Evolutionary conservation across 768 basidiomycete species (phyloP).

Genomic region (Rhizopogon salebrosus): DNA sequence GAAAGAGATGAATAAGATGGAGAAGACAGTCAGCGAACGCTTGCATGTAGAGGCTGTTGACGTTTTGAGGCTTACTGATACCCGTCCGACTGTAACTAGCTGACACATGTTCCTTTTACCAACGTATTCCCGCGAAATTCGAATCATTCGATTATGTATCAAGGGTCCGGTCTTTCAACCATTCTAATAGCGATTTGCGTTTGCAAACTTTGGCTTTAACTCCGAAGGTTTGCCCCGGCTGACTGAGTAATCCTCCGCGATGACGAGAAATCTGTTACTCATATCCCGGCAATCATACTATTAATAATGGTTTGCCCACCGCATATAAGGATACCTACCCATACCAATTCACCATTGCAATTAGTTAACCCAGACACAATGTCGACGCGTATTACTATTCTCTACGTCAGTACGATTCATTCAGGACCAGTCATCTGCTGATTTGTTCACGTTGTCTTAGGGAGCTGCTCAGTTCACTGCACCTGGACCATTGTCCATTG

Average conservation of each 20-base stretch:
- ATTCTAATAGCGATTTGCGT: too few species aligned
- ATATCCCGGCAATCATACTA: too few species aligned
- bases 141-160: too few species aligned
- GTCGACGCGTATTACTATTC: neutral
- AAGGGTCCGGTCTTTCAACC: too few species aligned
- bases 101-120: too few species aligned
- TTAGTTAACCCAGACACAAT: neutral
- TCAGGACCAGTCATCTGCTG: neutral
- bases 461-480: conserved; percentile 14
- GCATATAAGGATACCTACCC: neutral
- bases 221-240: too few species aligned
- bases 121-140: too few species aligned
- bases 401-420: neutral
- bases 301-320: neutral
- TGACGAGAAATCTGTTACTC: neutral
- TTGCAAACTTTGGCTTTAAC: too few species aligned
- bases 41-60: conserved; percentile 12
- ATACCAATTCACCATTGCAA: neutral
- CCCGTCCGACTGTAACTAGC: neutral
- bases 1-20: conserved; percentile 21
- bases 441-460: conserved; percentile 4
- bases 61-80: conserved; percentile 4
- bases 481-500: neutral
- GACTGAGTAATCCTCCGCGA: too few species aligned
- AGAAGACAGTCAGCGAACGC: conserved; percentile 21